These are phyloP conservation scores for Quercus suber DNA, from an alignment of 306 rosid species.

Conservation along the genomic window DNA sequence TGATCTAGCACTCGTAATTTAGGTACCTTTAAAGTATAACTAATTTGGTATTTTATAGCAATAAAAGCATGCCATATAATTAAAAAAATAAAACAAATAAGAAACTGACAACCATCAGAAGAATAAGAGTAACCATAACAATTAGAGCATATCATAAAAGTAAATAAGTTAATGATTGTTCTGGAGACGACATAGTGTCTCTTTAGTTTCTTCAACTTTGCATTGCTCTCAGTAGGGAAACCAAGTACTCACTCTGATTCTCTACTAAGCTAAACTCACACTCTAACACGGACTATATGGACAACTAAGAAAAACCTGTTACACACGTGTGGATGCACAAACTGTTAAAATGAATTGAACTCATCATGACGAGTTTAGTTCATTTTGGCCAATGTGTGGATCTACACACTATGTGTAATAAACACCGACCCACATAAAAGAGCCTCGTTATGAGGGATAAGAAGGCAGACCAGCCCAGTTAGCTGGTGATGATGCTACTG, in stretches of 20 bases:
- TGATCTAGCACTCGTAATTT: too few species aligned
- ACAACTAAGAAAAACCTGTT: background rate
- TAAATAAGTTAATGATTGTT: background rate
- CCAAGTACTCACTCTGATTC: too few species aligned
- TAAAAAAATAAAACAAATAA: background rate
- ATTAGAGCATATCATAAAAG: background rate
- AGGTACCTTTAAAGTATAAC: too few species aligned
- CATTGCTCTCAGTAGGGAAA: background rate
- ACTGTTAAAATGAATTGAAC: too few species aligned
- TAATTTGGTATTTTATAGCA: too few species aligned
- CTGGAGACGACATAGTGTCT: background rate
- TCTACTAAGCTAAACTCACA: background rate
- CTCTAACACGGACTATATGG: background rate
- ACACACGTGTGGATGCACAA: too few species aligned
- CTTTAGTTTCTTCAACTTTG: background rate
- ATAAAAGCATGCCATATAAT: too few species aligned
- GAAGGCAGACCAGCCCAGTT: constrained; percentile 66
- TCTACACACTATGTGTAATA: too few species aligned
- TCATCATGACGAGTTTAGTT: too few species aligned
- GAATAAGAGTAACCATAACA: background rate
- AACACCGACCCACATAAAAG: too few species aligned
- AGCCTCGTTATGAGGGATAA: constrained; percentile 31
- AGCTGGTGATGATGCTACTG: constrained; percentile 54
- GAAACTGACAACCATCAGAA: background rate
- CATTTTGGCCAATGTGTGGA: too few species aligned